Evolutionary conservation across 1,284 basidiomycete species (phyloP).

Genomic region (Boletus calvinii): DNA sequence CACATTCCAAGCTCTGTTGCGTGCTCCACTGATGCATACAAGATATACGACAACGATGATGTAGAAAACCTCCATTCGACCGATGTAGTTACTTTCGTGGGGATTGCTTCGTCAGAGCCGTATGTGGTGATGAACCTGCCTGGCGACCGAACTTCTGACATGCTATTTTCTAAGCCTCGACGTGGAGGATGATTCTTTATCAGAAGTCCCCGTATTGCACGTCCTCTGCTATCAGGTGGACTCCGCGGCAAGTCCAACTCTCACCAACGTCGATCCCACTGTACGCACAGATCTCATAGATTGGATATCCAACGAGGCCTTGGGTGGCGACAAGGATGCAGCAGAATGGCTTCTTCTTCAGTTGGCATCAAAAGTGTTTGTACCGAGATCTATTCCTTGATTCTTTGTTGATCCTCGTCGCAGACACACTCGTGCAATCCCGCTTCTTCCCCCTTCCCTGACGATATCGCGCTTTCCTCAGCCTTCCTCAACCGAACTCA

Average conservation of each 20-base stretch:
- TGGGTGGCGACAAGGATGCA: slow-evolving; percentile 66
- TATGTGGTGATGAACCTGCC: slow-evolving; percentile 37
- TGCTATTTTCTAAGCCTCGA: slow-evolving; percentile 28
- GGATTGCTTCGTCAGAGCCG: slow-evolving; percentile 65
- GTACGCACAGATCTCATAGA: slow-evolving; percentile 55
- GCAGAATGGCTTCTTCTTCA: slow-evolving; percentile 79
- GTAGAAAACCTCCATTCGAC: slow-evolving; percentile 53
- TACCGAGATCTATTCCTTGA: slow-evolving; percentile 8
- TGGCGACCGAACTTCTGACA: slow-evolving; percentile 20
- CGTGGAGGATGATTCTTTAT: slow-evolving; percentile 37
- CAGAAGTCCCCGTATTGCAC: slow-evolving; percentile 63
- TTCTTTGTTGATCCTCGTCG: slow-evolving; percentile 5
- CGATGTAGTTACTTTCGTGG: slow-evolving; percentile 64
- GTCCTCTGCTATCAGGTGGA: slow-evolving; percentile 54
- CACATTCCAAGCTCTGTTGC: neutral
- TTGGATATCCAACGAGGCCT: slow-evolving; percentile 69
- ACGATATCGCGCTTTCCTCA: slow-evolving; percentile 62
- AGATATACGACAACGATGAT: slow-evolving; percentile 56
- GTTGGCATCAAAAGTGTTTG: slow-evolving; percentile 67
- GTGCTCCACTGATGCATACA: slow-evolving; percentile 9
- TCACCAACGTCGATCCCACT: slow-evolving; percentile 6
- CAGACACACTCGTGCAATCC: slow-evolving; percentile 68
- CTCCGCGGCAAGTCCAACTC: slow-evolving; percentile 5
- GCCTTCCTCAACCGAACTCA: slow-evolving; percentile 34
- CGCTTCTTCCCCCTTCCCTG: slow-evolving; percentile 67